Evolutionary conservation across 2,329 filamentous ascomycete genomes (phyloP).

Genomic region (Paecilomyces niveus): DNA sequence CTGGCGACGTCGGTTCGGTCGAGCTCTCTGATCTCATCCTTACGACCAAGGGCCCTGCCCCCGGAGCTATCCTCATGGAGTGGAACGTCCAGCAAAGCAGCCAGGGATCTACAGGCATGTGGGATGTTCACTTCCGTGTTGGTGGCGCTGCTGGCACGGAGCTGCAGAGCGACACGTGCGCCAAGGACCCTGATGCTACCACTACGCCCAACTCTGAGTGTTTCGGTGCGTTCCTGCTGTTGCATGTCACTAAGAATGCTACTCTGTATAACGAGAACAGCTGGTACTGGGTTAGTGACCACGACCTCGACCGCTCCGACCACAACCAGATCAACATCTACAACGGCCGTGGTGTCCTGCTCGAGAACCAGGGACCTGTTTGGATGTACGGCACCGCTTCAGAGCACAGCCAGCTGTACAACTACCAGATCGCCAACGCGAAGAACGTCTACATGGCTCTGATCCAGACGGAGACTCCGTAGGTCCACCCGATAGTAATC

Average conservation of each 20-base stretch:
- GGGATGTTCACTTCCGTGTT: conserved; percentile 94
- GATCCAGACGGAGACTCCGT: conserved; percentile 86
- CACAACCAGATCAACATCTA: conserved; percentile 67
- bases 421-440: conserved; percentile 77
- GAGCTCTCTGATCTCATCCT: conserved; percentile 87
- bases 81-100: conserved; percentile 69
- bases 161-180: conserved; percentile 71
- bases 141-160: conserved; percentile 79
- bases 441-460: conserved; percentile 73
- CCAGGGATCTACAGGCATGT: conserved; percentile 70
- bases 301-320: conserved; percentile 71
- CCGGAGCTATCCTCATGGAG: conserved; percentile 83
- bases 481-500: conserved; percentile 26
- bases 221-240: conserved; percentile 62
- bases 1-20: conserved; percentile 68
- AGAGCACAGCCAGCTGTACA: conserved; percentile 57
- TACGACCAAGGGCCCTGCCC: conserved; percentile 72
- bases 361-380: conserved; percentile 71
- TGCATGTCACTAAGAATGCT: conserved; percentile 49
- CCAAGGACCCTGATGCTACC: conserved; percentile 62
- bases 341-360: conserved; percentile 75
- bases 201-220: conserved; percentile 60
- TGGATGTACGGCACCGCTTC: conserved; percentile 73
- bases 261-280: conserved; percentile 79
- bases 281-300: conserved; percentile 87